Evolutionary conservation across 306 rosid species (phyloP).

Genomic region (Castanea sativa): DNA sequence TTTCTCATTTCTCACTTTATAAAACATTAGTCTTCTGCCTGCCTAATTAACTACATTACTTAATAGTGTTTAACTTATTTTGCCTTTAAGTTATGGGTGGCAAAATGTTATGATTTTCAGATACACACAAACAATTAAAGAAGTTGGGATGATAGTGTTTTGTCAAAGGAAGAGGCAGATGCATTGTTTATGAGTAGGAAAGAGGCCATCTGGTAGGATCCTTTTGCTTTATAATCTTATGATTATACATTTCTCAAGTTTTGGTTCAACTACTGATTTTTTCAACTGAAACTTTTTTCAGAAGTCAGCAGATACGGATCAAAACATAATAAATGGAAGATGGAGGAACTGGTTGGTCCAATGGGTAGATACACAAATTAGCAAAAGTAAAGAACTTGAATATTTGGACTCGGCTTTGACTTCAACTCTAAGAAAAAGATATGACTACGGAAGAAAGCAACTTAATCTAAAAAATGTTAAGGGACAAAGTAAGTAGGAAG

Average conservation of each 20-base stretch:
- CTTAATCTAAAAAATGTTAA: no score
- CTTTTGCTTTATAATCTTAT: background rate
- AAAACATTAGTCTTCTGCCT: no score
- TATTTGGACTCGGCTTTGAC: no score
- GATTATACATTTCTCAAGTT: background rate
- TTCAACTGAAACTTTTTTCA: slow-evolving; percentile 9
- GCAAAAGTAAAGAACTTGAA: slow-evolving; percentile 84
- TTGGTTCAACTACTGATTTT: slow-evolving; percentile 14
- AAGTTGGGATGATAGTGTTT: slow-evolving; percentile 72
- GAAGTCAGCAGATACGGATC: slow-evolving; percentile 85
- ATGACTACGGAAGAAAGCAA: slow-evolving; percentile 21
- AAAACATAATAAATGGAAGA: slow-evolving; percentile 71
- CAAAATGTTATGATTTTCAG: slow-evolving; percentile 34
- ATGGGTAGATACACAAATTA: slow-evolving; percentile 93
- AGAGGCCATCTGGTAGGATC: slow-evolving; percentile 73
- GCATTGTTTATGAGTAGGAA: slow-evolving; percentile 55
- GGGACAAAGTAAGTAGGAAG: no score
- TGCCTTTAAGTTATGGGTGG: background rate
- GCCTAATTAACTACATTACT: no score
- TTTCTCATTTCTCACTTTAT: background rate
- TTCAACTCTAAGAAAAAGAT: slow-evolving; percentile 23
- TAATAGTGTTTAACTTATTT: background rate
- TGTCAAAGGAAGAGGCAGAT: slow-evolving; percentile 66
- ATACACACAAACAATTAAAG: slow-evolving; percentile 63
- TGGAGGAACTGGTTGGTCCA: slow-evolving; percentile 97